Evolutionary conservation across 2,329 filamentous ascomycete genomes (phyloP).

Genomic region (Malbranchea zuffiana): DNA sequence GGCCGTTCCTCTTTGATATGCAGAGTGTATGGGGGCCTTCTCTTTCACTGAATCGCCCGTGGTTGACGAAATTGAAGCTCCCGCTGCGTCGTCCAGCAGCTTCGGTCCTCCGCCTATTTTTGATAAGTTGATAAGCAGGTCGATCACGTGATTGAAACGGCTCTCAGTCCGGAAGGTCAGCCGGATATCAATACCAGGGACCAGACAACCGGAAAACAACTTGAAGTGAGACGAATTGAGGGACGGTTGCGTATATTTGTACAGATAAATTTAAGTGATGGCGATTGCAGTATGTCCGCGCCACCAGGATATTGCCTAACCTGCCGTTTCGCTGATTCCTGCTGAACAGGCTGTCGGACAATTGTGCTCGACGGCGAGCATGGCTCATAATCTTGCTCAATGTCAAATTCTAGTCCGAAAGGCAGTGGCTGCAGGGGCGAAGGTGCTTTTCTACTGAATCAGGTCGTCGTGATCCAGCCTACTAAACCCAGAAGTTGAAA

Average conservation of each 20-base stretch:
- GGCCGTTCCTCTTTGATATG: too few relatives aligned
- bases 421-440: conserved; percentile 65
- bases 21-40: too few relatives aligned
- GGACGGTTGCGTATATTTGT: not conserved
- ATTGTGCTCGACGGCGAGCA: conserved; percentile 71
- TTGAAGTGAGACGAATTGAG: too few relatives aligned
- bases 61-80: too few relatives aligned
- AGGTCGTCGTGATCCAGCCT: not conserved
- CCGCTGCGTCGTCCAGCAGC: too few relatives aligned
- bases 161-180: too few relatives aligned
- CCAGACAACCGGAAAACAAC: too few relatives aligned
- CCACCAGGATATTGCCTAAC: not conserved
- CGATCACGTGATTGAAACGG: too few relatives aligned
- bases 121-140: too few relatives aligned
- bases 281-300: conserved; percentile 12
- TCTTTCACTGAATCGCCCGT: too few relatives aligned
- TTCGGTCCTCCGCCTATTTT: too few relatives aligned
- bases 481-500: not conserved
- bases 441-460: conserved; percentile 40
- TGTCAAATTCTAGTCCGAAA: conserved; percentile 61
- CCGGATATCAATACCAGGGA: too few relatives aligned
- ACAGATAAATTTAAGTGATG: conserved; percentile 8
- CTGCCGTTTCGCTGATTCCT: conserved; percentile 12
- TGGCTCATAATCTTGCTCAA: conserved; percentile 68
- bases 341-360: conserved; percentile 66